Evolutionary conservation across 75 land plant species (phyloP).

Genomic region (Azolla pinnata): DNA sequence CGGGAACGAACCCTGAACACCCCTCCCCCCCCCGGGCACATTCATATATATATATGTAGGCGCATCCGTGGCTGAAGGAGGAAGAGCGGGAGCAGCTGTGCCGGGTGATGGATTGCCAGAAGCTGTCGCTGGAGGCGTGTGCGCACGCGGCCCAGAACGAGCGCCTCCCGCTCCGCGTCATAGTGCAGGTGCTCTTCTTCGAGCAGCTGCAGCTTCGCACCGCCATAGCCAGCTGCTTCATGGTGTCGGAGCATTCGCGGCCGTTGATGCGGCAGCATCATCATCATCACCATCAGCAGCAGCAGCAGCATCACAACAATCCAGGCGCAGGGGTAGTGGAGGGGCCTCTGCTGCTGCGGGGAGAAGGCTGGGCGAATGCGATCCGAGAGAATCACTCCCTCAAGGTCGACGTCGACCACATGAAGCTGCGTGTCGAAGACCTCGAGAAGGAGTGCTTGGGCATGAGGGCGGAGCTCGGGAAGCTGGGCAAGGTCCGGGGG

Average conservation of each 20-base stretch:
- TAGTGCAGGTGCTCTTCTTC: conserved; percentile 73
- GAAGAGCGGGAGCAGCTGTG: conserved; percentile 59
- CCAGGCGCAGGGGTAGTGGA: conserved; percentile 13
- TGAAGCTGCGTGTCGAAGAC: conserved; percentile 55
- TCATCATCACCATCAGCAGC: too few relatives aligned
- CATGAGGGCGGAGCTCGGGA: conserved; percentile 49
- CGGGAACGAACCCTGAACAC: too few relatives aligned
- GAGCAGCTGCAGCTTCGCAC: conserved; percentile 74
- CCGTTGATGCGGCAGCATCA: too few relatives aligned
- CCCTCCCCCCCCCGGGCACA: neutral
- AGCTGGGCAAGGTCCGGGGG: conserved; percentile 33
- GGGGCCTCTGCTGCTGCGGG: conserved; percentile 2
- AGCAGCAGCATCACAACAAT: conserved; percentile 22
- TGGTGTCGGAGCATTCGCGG: conserved; percentile 45
- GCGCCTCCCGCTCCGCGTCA: conserved; percentile 45
- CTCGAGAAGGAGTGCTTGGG: conserved; percentile 48
- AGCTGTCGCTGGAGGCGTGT: conserved; percentile 71
- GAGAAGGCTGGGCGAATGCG: conserved; percentile 44
- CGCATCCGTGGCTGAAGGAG: conserved; percentile 65
- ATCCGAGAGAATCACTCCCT: conserved; percentile 51
- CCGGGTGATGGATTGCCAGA: conserved; percentile 34
- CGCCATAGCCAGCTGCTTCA: conserved; percentile 63
- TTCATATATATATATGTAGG: conserved; percentile 21
- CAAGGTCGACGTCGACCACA: conserved; percentile 71
- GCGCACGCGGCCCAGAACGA: too few relatives aligned